A percentile compares a stretch with the other conserved stretches of the same genome.
Evolutionary conservation across 148 eudicot genomes (phyloP).

Genomic region (Fallopia convolvulus): DNA sequence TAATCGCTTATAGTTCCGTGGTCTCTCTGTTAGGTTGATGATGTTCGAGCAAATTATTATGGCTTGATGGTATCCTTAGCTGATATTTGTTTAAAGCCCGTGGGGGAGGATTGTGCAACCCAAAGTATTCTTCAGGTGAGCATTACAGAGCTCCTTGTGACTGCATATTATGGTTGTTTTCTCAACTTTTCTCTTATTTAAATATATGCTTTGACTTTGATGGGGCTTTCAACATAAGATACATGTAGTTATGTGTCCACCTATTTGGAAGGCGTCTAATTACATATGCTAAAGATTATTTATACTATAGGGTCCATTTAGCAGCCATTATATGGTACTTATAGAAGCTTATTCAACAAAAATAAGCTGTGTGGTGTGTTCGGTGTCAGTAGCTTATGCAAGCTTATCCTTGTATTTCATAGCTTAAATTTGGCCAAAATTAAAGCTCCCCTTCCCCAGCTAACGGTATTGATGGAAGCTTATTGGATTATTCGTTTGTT

Average conservation of each 20-base stretch:
- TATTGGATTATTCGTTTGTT: too few relatives aligned
- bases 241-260: neutral
- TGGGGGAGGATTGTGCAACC: conserved; percentile 65
- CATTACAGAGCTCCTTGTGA: neutral
- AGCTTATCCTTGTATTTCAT: too few relatives aligned
- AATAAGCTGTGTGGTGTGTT: too few relatives aligned
- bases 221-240: neutral
- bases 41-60: conserved; percentile 47
- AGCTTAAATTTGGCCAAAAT: too few relatives aligned
- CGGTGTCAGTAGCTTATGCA: too few relatives aligned
- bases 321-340: too few relatives aligned
- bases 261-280: neutral
- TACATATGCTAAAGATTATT: neutral
- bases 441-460: too few relatives aligned
- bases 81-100: conserved; percentile 73
- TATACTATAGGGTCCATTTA: too few relatives aligned
- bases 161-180: neutral
- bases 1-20: neutral
- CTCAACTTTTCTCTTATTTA: neutral
- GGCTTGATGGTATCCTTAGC: conserved; percentile 44
- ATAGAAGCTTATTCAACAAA: too few relatives aligned
- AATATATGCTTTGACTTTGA: neutral
- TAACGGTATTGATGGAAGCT: too few relatives aligned
- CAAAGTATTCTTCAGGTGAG: conserved; percentile 67
- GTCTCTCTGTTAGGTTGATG: conserved; percentile 41